Percentiles rank a stretch among this genome's conserved stretches.
phyloP scores from a whole-genome alignment of 179 eudicot genomes.

The Spinacia oleracea region DNA sequence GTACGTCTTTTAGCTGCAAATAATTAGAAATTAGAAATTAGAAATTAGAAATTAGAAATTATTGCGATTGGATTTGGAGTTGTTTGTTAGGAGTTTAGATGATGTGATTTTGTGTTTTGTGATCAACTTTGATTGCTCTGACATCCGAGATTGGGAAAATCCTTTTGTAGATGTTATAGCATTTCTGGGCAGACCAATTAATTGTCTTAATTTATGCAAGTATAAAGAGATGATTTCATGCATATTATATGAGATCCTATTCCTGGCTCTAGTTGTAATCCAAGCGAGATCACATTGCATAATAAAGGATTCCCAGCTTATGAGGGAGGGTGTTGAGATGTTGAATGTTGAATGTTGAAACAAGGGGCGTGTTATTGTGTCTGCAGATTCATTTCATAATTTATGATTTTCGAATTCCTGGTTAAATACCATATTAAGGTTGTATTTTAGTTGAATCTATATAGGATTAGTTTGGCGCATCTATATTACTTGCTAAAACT shows the following conservation, averaged over 20 bases:
- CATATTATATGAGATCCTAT: neutral
- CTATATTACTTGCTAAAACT: too few species aligned
- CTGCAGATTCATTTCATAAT: too few species aligned
- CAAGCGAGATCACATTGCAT: neutral
- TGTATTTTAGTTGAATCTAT: too few species aligned
- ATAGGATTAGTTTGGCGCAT: too few species aligned
- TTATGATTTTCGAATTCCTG: too few species aligned
- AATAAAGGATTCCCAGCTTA: neutral
- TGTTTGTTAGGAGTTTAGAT: neutral
- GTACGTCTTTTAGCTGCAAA: conserved; percentile 28
- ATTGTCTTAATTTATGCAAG: neutral
- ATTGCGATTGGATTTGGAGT: neutral
- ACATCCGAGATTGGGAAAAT: neutral
- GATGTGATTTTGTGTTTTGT: neutral
- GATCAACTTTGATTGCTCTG: neutral
- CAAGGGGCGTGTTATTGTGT: too few species aligned
- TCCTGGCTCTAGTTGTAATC: neutral
- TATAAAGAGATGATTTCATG: too few species aligned
- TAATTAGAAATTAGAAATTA: too few species aligned
- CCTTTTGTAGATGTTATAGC: neutral
- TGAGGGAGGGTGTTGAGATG: too few species aligned
- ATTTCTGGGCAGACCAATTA: neutral
- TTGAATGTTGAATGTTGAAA: too few species aligned
- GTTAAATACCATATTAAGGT: too few species aligned
- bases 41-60: too few species aligned